Percentiles rank a stretch among this genome's conserved stretches.
phyloP scores from a whole-genome alignment of 139 green algal genomes.

The Gonium pectorale region DNA sequence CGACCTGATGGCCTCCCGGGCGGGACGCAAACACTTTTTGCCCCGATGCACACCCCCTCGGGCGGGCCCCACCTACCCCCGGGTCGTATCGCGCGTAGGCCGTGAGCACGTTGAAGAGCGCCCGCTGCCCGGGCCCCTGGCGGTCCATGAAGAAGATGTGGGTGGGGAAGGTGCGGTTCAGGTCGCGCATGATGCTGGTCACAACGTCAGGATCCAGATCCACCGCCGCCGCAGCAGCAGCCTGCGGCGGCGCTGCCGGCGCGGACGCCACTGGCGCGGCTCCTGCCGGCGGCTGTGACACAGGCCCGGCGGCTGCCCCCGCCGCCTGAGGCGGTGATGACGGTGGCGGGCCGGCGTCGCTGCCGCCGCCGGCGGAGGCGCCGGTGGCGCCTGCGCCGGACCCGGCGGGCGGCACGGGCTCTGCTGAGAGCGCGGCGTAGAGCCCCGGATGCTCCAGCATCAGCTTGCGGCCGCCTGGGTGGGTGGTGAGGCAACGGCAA shows the following conservation, averaged over 20 bases:
- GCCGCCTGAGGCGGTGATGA: neutral
- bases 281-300: no score
- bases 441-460: slow-evolving; percentile 26
- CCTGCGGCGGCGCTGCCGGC: no score
- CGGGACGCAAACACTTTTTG: no score
- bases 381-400: no score
- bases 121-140: slow-evolving; percentile 81
- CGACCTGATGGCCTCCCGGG: no score
- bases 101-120: slow-evolving; percentile 88
- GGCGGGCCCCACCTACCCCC: slow-evolving; percentile 55
- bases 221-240: no score
- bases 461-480: slow-evolving; percentile 46
- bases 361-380: no score
- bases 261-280: no score
- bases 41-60: no score
- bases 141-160: slow-evolving; percentile 85
- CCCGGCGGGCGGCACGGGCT: no score
- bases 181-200: slow-evolving; percentile 78
- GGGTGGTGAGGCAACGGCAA: neutral
- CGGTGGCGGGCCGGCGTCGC: no score
- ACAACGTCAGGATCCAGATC: slow-evolving; percentile 42
- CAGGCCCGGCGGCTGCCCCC: no score
- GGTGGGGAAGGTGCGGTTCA: slow-evolving; percentile 85
- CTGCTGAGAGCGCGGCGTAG: slow-evolving; percentile 34
- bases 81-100: slow-evolving; percentile 69